These are phyloP conservation scores for Primulina tabacum DNA, from an alignment of 257 asterid genomes.

Conservation along the genomic window DNA sequence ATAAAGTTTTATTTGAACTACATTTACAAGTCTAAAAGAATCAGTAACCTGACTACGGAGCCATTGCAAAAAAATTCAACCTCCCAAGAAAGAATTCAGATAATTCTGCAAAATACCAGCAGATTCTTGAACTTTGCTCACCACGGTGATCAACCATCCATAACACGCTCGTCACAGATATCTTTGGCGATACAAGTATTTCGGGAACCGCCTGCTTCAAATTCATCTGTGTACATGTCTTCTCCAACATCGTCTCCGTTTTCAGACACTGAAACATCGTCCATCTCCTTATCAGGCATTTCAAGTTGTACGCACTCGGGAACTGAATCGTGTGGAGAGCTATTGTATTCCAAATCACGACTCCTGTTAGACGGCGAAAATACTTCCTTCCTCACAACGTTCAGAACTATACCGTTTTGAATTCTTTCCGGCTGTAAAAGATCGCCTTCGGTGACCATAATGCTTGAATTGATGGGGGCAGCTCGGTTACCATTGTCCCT, in stretches of 20 bases:
- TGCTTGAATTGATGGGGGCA: constrained; percentile 38
- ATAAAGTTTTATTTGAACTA: no score
- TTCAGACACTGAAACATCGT: constrained; percentile 56
- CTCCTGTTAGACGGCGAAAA: constrained; percentile 64
- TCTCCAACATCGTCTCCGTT: constrained; percentile 37
- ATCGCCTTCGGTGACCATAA: constrained; percentile 73
- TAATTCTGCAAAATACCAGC: background rate
- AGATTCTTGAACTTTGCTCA: background rate
- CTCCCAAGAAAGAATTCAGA: background rate
- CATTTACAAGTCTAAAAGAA: background rate
- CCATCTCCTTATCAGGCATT: constrained; percentile 51
- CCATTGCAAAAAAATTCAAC: background rate
- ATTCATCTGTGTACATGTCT: constrained; percentile 25
- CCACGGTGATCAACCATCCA: constrained; percentile 28
- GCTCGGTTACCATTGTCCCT: constrained; percentile 36
- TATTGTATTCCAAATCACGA: constrained; percentile 46
- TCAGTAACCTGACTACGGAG: background rate
- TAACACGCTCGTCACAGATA: constrained; percentile 34
- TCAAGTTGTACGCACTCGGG: constrained; percentile 78
- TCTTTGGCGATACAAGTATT: constrained; percentile 17
- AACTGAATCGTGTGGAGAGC: constrained; percentile 36
- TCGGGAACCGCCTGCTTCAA: constrained; percentile 1
- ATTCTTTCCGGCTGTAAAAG: constrained; percentile 75
- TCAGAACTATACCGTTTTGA: constrained; percentile 77
- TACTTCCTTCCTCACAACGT: constrained; percentile 69